These are phyloP conservation scores for Fagus sylvatica DNA, from an alignment of 306 rosid species.

Conservation along the genomic window DNA sequence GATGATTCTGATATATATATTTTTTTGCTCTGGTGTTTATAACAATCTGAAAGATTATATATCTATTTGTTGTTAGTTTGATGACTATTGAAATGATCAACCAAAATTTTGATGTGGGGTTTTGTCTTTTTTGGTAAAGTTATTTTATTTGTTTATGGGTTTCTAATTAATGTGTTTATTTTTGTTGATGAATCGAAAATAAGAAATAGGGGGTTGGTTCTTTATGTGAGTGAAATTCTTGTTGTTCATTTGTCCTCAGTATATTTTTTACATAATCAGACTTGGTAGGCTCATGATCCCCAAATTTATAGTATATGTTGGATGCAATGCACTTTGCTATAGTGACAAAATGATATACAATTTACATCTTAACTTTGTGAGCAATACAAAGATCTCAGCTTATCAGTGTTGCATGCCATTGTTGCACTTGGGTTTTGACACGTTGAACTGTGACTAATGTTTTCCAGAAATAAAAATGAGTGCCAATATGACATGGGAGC, in stretches of 20 bases:
- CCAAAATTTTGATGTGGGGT: not conserved
- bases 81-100: not conserved
- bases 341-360: not conserved
- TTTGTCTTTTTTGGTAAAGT: too few species aligned
- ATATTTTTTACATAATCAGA: not conserved
- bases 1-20: not conserved
- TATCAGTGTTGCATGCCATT: slow-evolving; percentile 13
- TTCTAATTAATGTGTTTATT: not conserved
- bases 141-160: not conserved
- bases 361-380: not conserved
- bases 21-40: not conserved
- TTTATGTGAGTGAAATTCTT: not conserved
- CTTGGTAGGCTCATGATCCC: not conserved
- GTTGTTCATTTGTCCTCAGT: not conserved
- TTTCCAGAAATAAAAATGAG: slow-evolving; percentile 42
- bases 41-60: too few species aligned
- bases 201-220: not conserved
- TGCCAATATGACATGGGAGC: slow-evolving; percentile 37
- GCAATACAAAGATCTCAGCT: not conserved
- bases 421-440: slow-evolving; percentile 7
- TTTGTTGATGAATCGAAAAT: not conserved
- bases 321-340: not conserved
- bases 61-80: not conserved
- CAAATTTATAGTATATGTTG: not conserved
- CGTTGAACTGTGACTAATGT: slow-evolving; percentile 6